Evolutionary conservation across 805 yeast genomes (phyloP).

Genomic region (Suhomyces prunicola): DNA sequence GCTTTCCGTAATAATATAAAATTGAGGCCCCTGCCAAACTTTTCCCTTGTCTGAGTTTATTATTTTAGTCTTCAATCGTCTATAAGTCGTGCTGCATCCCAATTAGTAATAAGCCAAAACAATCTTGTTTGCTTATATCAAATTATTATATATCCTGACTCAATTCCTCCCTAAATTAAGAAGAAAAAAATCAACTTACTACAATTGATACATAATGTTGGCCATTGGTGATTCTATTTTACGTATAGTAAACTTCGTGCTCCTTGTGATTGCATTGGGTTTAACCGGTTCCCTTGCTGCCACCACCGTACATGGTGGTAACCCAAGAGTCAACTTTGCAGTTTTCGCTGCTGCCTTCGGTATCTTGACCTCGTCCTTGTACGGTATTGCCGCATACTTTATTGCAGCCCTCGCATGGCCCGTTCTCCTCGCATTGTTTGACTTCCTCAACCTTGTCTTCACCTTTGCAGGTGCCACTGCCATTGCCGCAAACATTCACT

Average conservation of each 20-base stretch:
- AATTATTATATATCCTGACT: slow-evolving; percentile 3
- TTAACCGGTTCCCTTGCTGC: slow-evolving; percentile 86
- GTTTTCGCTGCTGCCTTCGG: slow-evolving; percentile 89
- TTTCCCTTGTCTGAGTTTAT: neutral
- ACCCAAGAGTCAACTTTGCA: slow-evolving; percentile 84
- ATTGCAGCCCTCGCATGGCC: slow-evolving; percentile 86
- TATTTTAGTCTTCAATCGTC: neutral
- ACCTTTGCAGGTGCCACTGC: slow-evolving; percentile 94
- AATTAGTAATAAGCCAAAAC: slow-evolving; percentile 1
- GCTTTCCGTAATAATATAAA: slow-evolving; percentile 4
- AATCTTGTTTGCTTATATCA: neutral
- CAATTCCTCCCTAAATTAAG: neutral
- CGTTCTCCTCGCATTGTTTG: slow-evolving; percentile 65
- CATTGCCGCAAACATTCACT: slow-evolving; percentile 83
- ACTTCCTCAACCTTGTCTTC: slow-evolving; percentile 86
- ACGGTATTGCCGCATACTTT: slow-evolving; percentile 76
- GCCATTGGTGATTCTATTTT: slow-evolving; percentile 73
- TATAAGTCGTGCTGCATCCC: neutral
- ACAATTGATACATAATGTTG: slow-evolving; percentile 39
- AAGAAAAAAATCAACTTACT: neutral
- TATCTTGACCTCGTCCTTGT: slow-evolving; percentile 72
- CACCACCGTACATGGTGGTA: slow-evolving; percentile 45
- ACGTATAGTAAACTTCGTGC: slow-evolving; percentile 71
- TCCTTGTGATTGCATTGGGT: slow-evolving; percentile 79
- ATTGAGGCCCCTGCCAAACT: neutral